Evolutionary conservation across 2,329 filamentous ascomycete genomes (phyloP).

Genomic region (Pleurostoma richardsiae): DNA sequence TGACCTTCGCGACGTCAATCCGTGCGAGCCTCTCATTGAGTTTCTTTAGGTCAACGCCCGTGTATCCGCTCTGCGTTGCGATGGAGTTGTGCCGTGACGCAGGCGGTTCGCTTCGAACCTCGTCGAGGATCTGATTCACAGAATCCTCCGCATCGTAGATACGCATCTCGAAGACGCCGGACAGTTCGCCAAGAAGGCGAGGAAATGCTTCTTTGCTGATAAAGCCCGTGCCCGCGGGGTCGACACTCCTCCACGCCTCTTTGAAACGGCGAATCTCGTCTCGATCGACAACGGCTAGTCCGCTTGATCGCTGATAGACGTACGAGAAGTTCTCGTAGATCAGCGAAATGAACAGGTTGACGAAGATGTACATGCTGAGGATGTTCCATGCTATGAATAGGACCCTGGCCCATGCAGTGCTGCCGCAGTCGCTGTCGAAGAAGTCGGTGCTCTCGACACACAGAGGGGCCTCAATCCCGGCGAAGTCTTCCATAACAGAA

Average conservation of each 20-base stretch:
- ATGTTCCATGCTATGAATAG: conserved; percentile 98
- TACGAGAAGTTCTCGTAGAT: conserved; percentile 99
- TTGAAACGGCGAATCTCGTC: conserved; percentile 97
- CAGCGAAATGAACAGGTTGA: conserved; percentile 94
- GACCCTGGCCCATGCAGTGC: conserved; percentile 77
- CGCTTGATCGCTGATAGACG: conserved; percentile 93
- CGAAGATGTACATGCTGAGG: conserved; percentile 99
- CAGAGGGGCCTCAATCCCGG: conserved; percentile 69
- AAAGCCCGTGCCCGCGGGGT: conserved; percentile 85
- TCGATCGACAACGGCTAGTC: conserved; percentile 82
- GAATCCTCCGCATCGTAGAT: conserved; percentile 92
- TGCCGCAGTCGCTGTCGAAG: conserved; percentile 89
- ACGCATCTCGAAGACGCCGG: conserved; percentile 94
- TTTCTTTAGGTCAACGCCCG: conserved; percentile 66
- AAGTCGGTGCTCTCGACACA: conserved; percentile 72
- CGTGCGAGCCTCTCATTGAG: conserved; percentile 68
- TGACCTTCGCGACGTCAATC: conserved; percentile 73
- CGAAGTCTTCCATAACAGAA: conserved; percentile 92
- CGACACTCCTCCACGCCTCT: conserved; percentile 94
- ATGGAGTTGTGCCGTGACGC: conserved; percentile 50
- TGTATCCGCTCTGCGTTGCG: conserved; percentile 42
- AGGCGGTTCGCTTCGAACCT: conserved; percentile 60
- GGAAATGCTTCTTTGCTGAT: conserved; percentile 90
- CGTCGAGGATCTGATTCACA: conserved; percentile 79
- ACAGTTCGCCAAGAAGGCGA: conserved; percentile 82